Base-by-base conservation (phyloP, 2,329 filamentous ascomycete genomes). In the Aspergillus intermedius region DNA sequence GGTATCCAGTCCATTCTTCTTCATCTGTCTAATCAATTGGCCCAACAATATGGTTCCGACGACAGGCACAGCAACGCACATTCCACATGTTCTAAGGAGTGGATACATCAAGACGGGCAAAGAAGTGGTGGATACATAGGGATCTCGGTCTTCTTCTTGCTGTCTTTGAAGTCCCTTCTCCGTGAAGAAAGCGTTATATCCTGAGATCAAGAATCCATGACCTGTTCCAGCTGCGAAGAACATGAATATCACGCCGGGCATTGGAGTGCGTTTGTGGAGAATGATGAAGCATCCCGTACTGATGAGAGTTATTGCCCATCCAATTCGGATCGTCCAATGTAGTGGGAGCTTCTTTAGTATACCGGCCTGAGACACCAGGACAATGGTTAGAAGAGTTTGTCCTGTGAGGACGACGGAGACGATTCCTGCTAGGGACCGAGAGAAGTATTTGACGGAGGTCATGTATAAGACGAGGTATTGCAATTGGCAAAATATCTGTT, bases 401-500 rank as follows among this genome's bases (percentile, higher is more conserved):
- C 62, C 63, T 10, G 65, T 59, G 7, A 69, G 58, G 4, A 70
- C 65, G 4, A 74, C 53, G 4, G 74, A 47, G n/a, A 67, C 60
- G 44, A 73, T 49, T 12, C 71, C 73, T 13, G 69, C 65, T 4
- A 60, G 50, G 2, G 63, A 63, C 1, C 68, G 52, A 1, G 66
- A 61, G 23, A 63, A 56, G 34, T 57, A 60, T 47, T 67, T 62
- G 23, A 69, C 62, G 4, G 67, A 60, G 49, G 68, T 63, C 41
- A 70, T 65, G 50, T 72, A 75, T 43, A 76, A 58, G 0, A 69
- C 61, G 42, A 70, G 57, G 49, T 73, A 74, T 54, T 75, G 74
- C 3, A 76, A 51, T 21, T 66, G 66, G 6, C 63, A 63, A 42
- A 70, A 71, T 15, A 75, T 54, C 72, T 75, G 46, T 0, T 42